Base-by-base conservation (phyloP, 805 yeast species). In the Candida argentea region DNA sequence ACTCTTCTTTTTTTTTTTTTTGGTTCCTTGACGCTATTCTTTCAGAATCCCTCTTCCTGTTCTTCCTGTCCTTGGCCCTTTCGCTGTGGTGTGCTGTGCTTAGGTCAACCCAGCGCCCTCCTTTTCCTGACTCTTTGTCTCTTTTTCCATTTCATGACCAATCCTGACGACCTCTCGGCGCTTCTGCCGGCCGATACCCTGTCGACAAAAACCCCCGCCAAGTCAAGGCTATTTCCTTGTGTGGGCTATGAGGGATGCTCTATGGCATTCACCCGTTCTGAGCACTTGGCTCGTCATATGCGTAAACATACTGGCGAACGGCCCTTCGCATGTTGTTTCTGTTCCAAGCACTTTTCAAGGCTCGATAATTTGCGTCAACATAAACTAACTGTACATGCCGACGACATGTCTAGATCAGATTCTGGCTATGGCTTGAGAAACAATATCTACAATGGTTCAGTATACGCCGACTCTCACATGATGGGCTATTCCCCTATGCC, bases 231-330 rank as follows among this genome's bases (percentile, higher is more conserved):
- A 14, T 86, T 86, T 55, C 86, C 76, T 46, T 86, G 96, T 53
- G 61, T 79, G 1, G 95, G 94, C 3, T 87, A 70, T 48, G 84
- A 84, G 13, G 86, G 79, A 39, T 86, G 96, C 54, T 63, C 61
- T 32, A 86, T 87, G 94, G 70, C 87, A 5, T 86, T 86, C 53
- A 82, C 94, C 3, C 65, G 96, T 27, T 78, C 91, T 6, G 96
- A 87, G 50, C 96, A 87, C 54, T 65, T 86, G 40, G 94, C 95
- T 1, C 65, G 96, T 34, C 96, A 86, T 57, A 79, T 87, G 30
- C 61, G 95, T 33, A 87, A 86, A 44, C 96, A 86, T 50, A 87
- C 95, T 1, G 96, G 95, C 24, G 96, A 86, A 51, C 64, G 94
- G 32, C 96, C 96, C 3, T 86, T 85, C 50, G 74, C 81, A 30